phyloP scores from a whole-genome alignment of 345 rosid genomes.

The Mangifera indica region DNA sequence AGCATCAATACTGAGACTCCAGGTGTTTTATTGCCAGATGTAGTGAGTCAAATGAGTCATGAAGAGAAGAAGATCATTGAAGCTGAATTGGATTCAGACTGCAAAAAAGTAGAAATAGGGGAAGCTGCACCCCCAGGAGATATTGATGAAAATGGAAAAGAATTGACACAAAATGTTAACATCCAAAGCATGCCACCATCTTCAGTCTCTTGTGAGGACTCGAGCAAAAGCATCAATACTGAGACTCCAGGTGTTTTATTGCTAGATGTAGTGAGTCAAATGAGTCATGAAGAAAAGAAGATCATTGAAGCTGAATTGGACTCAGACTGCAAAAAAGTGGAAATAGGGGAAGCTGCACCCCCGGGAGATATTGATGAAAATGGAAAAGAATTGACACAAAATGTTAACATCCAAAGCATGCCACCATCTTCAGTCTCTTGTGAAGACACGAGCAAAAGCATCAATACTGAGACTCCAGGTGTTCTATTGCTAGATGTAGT shows the following conservation, averaged over 20 bases:
- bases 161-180: conserved; percentile 6
- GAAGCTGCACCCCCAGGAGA: background rate
- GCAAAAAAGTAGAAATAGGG: conserved; percentile 1
- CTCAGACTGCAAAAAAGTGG: conserved; percentile 7
- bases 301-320: conserved; percentile 13
- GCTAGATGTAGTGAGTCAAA: background rate
- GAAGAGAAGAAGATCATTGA: conserved; percentile 13
- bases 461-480: background rate
- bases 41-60: background rate
- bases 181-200: background rate
- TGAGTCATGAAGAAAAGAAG: background rate
- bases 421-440: background rate
- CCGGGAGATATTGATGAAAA: background rate
- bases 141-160: conserved; percentile 10
- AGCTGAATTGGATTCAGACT: conserved; percentile 2
- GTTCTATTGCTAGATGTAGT: background rate
- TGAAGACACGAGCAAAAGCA: too few relatives aligned
- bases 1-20: background rate
- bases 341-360: background rate
- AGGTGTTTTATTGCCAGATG: background rate
- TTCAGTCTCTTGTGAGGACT: too few relatives aligned
- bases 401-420: background rate
- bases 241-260: background rate
- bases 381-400: conserved; percentile 12
- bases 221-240: background rate